Base-by-base conservation (phyloP, 306 rosid species). In the Castanopsis chinensis region DNA sequence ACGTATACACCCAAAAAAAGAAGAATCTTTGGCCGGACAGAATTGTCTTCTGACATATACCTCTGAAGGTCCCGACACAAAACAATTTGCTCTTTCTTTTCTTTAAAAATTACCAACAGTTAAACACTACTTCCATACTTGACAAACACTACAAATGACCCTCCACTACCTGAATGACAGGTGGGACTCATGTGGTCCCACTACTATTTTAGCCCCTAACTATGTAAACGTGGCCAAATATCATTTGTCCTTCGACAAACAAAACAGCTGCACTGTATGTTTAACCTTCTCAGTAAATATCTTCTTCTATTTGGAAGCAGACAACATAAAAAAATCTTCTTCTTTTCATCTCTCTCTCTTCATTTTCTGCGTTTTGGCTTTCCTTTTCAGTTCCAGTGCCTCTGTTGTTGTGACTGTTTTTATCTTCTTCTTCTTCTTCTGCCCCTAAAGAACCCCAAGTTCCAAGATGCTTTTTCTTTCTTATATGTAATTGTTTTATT, bases 401-500 rank as follows among this genome's bases (percentile, higher is more conserved):
- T 0, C 45, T 41, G 45, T 41, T 41, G 45, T 41, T 41, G 45
- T 41, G 12, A 41, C 45, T 41, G 45, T 41, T 41, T 41, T 41
- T 41, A 37, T 37, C 45, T 7, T 37, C 45, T 37, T 37, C 35
- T 32, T 32, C 45, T 41, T 41, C 12, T 41, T 41, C 45, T 41
- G 45, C 45, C 45, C 45, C 45, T 41, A 41, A 41, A 41, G 45
- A 41, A 7, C 45, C 45, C 45, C 45, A 41, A 41, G 8, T 41
- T 41, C 45, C 45, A 8, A 2, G 2, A 53, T 63, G 17, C 30
- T 79, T 74, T 65, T 49, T 8, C 45, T 12, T 49, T 12, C 60
- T 56, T 79, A 65, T 79, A 18, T 61, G 65, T 58, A 79, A 84
- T 35, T 1, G 64, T 78, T 87, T 54, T 75, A 72, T 75, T 75